Base-by-base conservation (phyloP, 495 filamentous ascomycete genomes). In the Lophiotrema nucula region DNA sequence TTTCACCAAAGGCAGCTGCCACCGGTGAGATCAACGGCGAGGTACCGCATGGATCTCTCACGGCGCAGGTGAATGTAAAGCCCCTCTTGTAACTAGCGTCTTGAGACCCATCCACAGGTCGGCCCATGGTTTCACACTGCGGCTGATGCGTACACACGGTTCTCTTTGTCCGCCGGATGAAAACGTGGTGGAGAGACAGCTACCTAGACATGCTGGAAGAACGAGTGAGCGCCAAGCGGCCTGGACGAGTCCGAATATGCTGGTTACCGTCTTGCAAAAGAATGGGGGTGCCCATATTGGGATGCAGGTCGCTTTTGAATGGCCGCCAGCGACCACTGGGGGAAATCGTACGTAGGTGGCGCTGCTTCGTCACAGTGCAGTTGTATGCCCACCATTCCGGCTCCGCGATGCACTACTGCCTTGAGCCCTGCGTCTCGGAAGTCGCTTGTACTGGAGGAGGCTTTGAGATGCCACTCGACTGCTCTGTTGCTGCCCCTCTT, bases 351-450 rank as follows among this genome's bases (percentile, higher is more conserved):
- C 60, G 60, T 63, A 53, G 58, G 42, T 24, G 60, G 60, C 53
- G 58, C 53, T 1, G 3, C 2, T 18, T 47, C 60, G 60, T 63
- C 60, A 63, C 47, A 31, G 16, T 63, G 60, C 60, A 63, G 33
- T 26, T 33, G 31, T 50, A n/a, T 59, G 28, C 27, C 13, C 26
- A 18, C 12, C 35, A 28, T 51, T 46, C 58, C 45, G 52, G 45
- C 12, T 35, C 48, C 48, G 46, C 55, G 53, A n/a, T n/a, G 51
- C 22, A n/a, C 44, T n/a, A 18, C 33, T 56, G 44, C 2, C 53
- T 38, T n/a, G 31, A 19, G 50, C 57, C 57, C 49, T 54, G 57
- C 57, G 50, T 60, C 22, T 45, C 12, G 47, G n/a, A 44, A 55
- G 46, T 21, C 8, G n/a, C n/a, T n/a, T n/a, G n/a, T n/a, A n/a